A percentile compares a stretch with the other conserved stretches of the same genome.
phyloP scores from a whole-genome alignment of 106 monocot species.

The Dendrobium chrysotoxum region DNA sequence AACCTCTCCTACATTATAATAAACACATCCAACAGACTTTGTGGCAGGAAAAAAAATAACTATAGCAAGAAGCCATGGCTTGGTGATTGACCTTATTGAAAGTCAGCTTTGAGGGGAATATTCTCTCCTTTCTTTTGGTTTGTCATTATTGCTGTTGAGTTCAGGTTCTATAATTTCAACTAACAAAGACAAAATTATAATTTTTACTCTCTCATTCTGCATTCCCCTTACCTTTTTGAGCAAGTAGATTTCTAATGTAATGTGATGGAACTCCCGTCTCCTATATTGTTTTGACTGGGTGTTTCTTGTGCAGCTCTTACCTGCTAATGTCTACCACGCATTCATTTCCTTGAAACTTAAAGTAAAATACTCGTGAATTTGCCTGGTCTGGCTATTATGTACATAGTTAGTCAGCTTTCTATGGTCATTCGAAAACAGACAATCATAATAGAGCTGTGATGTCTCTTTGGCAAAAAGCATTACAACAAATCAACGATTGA shows the following conservation, averaged over 20 bases:
- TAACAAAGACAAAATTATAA: no score
- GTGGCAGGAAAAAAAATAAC: no score
- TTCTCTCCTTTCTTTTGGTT: background rate
- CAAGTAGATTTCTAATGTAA: slow-evolving; percentile 3
- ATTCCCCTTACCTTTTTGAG: background rate
- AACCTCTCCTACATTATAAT: no score
- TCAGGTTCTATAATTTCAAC: background rate
- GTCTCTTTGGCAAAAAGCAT: background rate
- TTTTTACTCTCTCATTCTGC: no score
- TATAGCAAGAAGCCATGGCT: background rate
- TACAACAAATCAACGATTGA: background rate
- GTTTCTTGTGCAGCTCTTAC: background rate
- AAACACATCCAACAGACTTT: no score
- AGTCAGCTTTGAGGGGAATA: background rate
- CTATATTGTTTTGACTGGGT: background rate
- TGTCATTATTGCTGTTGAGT: background rate
- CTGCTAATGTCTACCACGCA: background rate
- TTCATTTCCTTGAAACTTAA: background rate
- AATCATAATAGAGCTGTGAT: background rate
- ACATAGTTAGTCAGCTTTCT: background rate
- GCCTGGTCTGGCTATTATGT: background rate
- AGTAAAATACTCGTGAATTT: background rate
- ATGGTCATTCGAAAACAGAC: background rate
- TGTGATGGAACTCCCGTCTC: background rate
- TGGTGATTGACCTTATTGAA: background rate